Conservation (phyloP, 129 eudicot species). For the Lactuca saligna region DNA sequence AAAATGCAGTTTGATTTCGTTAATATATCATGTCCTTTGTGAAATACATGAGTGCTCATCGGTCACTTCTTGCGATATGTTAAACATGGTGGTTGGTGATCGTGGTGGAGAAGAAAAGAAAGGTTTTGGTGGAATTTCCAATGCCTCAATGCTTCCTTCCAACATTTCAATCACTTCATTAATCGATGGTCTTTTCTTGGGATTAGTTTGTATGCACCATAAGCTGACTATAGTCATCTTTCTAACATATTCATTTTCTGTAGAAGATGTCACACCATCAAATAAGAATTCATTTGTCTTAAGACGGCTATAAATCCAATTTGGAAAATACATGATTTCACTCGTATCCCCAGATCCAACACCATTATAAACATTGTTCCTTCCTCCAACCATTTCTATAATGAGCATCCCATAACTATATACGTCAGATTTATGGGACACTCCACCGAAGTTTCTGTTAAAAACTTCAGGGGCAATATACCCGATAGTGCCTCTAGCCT, state of each 20-base stretch:
- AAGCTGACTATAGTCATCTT: too few species aligned
- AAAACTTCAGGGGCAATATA: too few species aligned
- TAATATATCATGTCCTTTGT: too few species aligned
- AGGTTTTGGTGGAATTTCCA: conserved; percentile 36
- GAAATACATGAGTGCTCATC: too few species aligned
- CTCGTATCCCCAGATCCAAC: not conserved
- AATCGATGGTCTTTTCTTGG: conserved; percentile 36
- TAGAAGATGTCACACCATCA: not conserved
- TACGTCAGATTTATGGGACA: too few species aligned
- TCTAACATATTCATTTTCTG: conserved; percentile 22
- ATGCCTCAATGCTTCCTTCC: conserved; percentile 21
- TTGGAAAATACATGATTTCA: not conserved
- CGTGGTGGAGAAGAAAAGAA: conserved; percentile 13
- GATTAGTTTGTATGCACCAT: conserved; percentile 31
- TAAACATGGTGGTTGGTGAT: not conserved
- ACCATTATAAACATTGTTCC: conserved; percentile 16
- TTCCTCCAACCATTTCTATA: conserved; percentile 44
- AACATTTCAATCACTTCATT: conserved; percentile 37
- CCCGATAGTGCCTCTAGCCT: conserved; percentile 26
- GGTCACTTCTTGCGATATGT: not conserved
- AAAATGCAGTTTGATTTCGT: too few species aligned
- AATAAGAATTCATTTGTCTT: not conserved
- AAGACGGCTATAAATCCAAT: conserved; percentile 27
- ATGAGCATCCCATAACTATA: too few species aligned
- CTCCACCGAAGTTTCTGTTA: too few species aligned